Evolutionary conservation across 164 flowering plant genomes (phyloP).

Genomic region (Vitis rupestris): DNA sequence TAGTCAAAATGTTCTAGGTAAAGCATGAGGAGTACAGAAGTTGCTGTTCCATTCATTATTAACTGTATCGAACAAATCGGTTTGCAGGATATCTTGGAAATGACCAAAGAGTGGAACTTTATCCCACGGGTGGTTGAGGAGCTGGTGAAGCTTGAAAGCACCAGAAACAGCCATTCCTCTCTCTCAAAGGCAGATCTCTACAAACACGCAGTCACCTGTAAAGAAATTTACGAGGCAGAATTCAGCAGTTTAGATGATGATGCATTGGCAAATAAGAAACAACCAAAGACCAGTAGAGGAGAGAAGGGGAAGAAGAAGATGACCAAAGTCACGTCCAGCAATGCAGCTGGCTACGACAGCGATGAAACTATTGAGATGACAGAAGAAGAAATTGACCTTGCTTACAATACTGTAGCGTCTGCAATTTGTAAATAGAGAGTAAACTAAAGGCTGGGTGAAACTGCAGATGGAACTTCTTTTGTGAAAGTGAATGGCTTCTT

Average conservation of each 20-base stretch:
- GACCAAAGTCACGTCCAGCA: constrained; percentile 14
- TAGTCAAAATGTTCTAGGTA: too few relatives aligned
- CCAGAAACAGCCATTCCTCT: constrained; percentile 16
- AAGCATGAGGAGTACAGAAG: too few relatives aligned
- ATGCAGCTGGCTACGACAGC: constrained; percentile 56
- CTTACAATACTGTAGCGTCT: constrained; percentile 48
- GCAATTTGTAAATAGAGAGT: constrained; percentile 16
- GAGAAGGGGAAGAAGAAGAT: constrained; percentile 11
- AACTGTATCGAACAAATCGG: not conserved
- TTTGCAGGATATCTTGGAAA: constrained; percentile 51
- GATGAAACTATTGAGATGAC: constrained; percentile 93
- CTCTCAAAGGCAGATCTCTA: constrained; percentile 52
- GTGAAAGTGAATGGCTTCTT: too few relatives aligned
- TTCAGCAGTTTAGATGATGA: constrained; percentile 26
- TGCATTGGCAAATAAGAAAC: constrained; percentile 23
- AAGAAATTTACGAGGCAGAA: constrained; percentile 56
- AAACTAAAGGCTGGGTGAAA: not conserved
- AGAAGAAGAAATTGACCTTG: constrained; percentile 81
- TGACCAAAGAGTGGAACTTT: constrained; percentile 72
- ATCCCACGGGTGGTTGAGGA: constrained; percentile 77
- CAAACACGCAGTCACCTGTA: constrained; percentile 54
- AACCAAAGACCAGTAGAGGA: constrained; percentile 11
- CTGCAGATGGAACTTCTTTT: not conserved
- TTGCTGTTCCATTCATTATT: not conserved
- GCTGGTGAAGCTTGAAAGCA: constrained; percentile 44